Base-by-base conservation (phyloP, 768 basidiomycete species). In the Termitomyces sp. region DNA sequence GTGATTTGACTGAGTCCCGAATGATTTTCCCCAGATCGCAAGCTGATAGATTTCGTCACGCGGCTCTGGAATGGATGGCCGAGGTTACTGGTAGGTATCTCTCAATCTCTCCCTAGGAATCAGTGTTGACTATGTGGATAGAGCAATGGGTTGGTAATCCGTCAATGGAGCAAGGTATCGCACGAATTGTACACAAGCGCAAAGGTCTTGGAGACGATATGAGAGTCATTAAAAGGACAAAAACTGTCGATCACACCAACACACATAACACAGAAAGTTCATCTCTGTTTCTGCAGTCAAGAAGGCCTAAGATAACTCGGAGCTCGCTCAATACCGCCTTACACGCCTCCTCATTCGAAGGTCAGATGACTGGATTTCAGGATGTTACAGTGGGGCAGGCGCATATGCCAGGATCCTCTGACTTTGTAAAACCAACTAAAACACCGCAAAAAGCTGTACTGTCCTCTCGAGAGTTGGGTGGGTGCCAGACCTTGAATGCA, bases 1-100 rank as follows among this genome's bases (percentile, higher is more conserved):
- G 38, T 7, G 51, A 34, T 31, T n/a, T 46, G 7, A 29, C 25
- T 3, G 60, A 60, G 2, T 9, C 51, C 10, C 51, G 29, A 3
- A 55, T 60, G 45, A 49, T 49, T 17, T 37, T 60, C 32, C 53
- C 60, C 2, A 47, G 45, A 20, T 60, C 51, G 1, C 29, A 55
- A 48, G 9, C 53, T 3, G 36, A 38, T 1, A 42, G 49, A 11
- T n/a, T 60, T 12, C 60, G 60, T 46, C 31, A 29, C 2, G 52
- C 60, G 9, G 60, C 46, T 9, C 51, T 55, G 38, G 31, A 60
- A 37, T 60, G 60, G 60, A 60, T 60, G 37, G 12, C 17, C 10
- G 34, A 53, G 14, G 11, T 31, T 32, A 43, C 43, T 32, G 52
- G 42, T 49, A 4, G 31, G 53, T 60, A n/a, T 11, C 20, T 7